These are phyloP conservation scores for Pseudofabraea citricarpa DNA, from an alignment of 2,329 filamentous ascomycete species.

Conservation along the genomic window DNA sequence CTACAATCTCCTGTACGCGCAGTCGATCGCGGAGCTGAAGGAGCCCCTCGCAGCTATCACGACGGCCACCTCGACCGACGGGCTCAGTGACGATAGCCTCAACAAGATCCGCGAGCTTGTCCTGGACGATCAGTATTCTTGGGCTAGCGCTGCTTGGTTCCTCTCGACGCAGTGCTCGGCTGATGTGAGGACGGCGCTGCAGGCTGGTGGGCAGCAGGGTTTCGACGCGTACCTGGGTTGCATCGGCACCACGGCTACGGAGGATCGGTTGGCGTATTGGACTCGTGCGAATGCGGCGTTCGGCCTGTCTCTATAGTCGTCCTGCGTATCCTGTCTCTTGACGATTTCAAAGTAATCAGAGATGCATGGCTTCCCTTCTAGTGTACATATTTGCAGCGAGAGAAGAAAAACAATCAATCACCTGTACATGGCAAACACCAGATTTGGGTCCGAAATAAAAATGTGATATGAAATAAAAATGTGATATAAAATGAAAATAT, in stretches of 20 bases:
- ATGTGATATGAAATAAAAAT: too few relatives aligned
- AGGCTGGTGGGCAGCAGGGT: slow-evolving; percentile 36
- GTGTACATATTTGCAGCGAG: too few relatives aligned
- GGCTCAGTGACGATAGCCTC: slow-evolving; percentile 30
- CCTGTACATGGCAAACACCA: too few relatives aligned
- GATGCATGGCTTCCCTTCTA: too few relatives aligned
- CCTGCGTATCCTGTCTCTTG: too few relatives aligned
- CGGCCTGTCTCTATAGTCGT: too few relatives aligned
- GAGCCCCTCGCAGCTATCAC: slow-evolving; percentile 26
- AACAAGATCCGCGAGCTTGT: slow-evolving; percentile 45
- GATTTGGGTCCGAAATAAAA: too few relatives aligned
- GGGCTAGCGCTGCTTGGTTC: slow-evolving; percentile 59
- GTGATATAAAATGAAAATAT: too few relatives aligned
- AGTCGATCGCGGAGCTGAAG: slow-evolving; percentile 37
- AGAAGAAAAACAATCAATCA: too few relatives aligned
- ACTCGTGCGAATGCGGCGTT: slow-evolving; percentile 38
- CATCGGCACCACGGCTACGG: slow-evolving; percentile 42
- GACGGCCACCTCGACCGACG: slow-evolving; percentile 22
- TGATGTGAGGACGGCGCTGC: slow-evolving; percentile 38
- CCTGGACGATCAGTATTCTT: slow-evolving; percentile 43
- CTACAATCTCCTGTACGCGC: slow-evolving; percentile 52
- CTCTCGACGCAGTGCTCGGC: slow-evolving; percentile 46
- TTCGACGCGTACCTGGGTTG: slow-evolving; percentile 51
- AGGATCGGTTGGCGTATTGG: slow-evolving; percentile 45
- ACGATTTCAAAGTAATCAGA: too few relatives aligned